phyloP scores from a whole-genome alignment of 1,139 yeast species.

The Yamadazyma conglobata region DNA sequence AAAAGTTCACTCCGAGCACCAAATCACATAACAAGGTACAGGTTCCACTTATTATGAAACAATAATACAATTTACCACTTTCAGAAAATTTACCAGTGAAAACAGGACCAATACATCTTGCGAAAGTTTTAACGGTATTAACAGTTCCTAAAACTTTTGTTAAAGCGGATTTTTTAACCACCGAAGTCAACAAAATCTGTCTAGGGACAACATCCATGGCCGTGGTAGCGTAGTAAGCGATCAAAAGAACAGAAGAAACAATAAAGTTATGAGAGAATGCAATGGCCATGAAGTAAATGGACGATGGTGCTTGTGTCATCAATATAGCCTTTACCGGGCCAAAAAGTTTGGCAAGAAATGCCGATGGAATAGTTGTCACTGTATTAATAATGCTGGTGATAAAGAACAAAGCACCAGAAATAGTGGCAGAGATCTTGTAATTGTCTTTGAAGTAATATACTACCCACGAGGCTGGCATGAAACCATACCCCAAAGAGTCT shows the following conservation, averaged over 20 bases:
- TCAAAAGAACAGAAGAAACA: conserved; percentile 48
- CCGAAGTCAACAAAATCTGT: conserved; percentile 69
- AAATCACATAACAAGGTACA: conserved; percentile 47
- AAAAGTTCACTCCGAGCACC: conserved; percentile 39
- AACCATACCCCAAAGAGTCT: conserved; percentile 85
- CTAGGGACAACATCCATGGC: conserved; percentile 93
- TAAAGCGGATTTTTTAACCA: conserved; percentile 60
- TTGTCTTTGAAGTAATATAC: conserved; percentile 64
- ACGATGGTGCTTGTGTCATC: conserved; percentile 78
- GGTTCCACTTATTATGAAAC: conserved; percentile 63
- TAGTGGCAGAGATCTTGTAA: conserved; percentile 39
- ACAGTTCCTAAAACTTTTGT: conserved; percentile 82
- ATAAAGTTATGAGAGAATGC: conserved; percentile 23
- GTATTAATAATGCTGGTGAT: conserved; percentile 45
- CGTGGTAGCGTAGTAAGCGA: conserved; percentile 53
- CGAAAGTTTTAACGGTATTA: conserved; percentile 80
- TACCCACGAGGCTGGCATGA: conserved; percentile 86
- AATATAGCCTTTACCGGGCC: conserved; percentile 83
- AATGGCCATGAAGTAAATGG: conserved; percentile 47
- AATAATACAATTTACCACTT: conserved; percentile 43
- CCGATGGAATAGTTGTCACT: conserved; percentile 55
- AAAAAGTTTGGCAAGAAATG: conserved; percentile 57
- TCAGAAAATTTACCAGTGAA: conserved; percentile 74
- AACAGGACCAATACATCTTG: conserved; percentile 77
- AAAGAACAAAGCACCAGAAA: conserved; percentile 55